Evolutionary conservation across 75 land plant species (phyloP).

Genomic region (Pinus albicaulis): DNA sequence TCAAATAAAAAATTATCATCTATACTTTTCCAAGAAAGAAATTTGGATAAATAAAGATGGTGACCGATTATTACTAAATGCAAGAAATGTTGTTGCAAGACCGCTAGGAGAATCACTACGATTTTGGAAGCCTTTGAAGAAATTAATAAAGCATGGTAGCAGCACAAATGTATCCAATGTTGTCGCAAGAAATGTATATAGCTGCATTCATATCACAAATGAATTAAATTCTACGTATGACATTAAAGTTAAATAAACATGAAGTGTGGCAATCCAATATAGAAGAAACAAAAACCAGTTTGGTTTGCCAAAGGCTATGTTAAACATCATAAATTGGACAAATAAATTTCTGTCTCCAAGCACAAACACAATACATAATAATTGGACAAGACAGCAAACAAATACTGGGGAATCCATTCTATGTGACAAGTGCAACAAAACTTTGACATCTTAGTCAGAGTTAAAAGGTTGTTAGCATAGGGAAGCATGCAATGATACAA

Average conservation of each 20-base stretch:
- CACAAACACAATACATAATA: too few species aligned
- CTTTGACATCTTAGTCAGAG: too few species aligned
- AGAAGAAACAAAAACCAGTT: background rate
- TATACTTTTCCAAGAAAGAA: background rate
- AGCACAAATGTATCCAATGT: constrained; percentile 50
- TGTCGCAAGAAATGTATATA: constrained; percentile 81
- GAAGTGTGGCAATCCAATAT: background rate
- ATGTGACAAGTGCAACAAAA: too few species aligned
- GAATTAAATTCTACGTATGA: background rate
- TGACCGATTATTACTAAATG: constrained; percentile 48
- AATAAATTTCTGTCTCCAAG: too few species aligned
- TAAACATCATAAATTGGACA: too few species aligned
- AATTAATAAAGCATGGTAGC: constrained; percentile 58
- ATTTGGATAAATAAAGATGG: background rate
- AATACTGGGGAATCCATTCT: too few species aligned
- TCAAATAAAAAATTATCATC: background rate
- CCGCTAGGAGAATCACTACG: constrained; percentile 44
- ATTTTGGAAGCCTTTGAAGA: constrained; percentile 42
- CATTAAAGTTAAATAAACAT: background rate
- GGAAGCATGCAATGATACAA: too few species aligned
- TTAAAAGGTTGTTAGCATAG: too few species aligned
- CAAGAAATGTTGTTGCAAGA: constrained; percentile 67
- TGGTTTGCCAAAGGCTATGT: background rate
- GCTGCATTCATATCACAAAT: constrained; percentile 28
- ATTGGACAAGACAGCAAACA: too few species aligned